phyloP scores from a whole-genome alignment of 2,329 filamentous ascomycete species.

The Xylaria sp. region DNA sequence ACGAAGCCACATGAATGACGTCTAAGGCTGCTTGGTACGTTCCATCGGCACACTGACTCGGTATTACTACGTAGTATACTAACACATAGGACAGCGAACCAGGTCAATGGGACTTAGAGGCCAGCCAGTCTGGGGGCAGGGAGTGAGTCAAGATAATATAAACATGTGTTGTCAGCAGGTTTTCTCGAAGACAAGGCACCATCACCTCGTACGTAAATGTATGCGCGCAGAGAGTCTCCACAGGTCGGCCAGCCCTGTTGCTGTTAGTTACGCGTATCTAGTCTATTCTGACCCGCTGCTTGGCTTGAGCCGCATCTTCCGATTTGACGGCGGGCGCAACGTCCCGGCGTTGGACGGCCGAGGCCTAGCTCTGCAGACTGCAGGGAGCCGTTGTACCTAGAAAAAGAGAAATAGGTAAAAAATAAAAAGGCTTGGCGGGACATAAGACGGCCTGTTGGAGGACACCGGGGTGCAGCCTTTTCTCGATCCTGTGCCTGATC shows the following conservation, averaged over 20 bases:
- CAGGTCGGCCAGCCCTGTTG: neutral
- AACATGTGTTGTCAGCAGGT: neutral
- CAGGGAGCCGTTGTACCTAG: slow-evolving; percentile 5
- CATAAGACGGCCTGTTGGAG: slow-evolving; percentile 6
- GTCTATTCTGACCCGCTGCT: neutral
- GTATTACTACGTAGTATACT: neutral
- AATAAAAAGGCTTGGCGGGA: slow-evolving; percentile 15
- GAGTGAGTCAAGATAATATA: neutral
- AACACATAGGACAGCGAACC: neutral
- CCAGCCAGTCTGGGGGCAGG: neutral
- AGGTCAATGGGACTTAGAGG: too few relatives aligned
- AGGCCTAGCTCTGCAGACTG: slow-evolving; percentile 11
- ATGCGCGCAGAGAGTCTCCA: neutral
- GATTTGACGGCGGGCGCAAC: slow-evolving; percentile 18
- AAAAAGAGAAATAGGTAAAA: too few relatives aligned
- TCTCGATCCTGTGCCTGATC: slow-evolving; percentile 20
- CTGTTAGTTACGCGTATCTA: neutral
- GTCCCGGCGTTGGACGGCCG: slow-evolving; percentile 3
- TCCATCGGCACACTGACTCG: slow-evolving; percentile 6
- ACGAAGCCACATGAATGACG: slow-evolving; percentile 25
- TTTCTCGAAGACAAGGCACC: neutral
- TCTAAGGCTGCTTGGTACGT: slow-evolving; percentile 16
- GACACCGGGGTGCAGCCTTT: slow-evolving; percentile 8
- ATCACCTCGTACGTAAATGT: too few relatives aligned
- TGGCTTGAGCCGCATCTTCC: slow-evolving; percentile 18